Base-by-base conservation (phyloP, 148 eudicot species). In the Rhododendron henanense region DNA sequence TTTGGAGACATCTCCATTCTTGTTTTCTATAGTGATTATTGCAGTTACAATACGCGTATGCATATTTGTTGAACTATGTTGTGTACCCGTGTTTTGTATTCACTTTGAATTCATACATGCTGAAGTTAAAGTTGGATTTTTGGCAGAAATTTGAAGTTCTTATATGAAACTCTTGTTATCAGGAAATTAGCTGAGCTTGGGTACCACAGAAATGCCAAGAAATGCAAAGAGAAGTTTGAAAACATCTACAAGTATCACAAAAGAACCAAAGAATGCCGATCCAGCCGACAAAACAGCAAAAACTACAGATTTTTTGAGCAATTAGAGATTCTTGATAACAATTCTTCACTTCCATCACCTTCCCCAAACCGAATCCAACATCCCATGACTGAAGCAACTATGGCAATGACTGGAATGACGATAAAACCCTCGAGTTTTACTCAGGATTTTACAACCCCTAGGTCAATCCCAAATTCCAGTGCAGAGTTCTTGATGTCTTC, bases 141-240 rank as follows among this genome's bases (percentile, higher is more conserved):
- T 13, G 39, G 35, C 59, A 55, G 61, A 13, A 82, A 59, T 33
- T 50, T 23, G 48, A 59, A 53, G 50, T 81, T 65, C 53, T 81
- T 86, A 25, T 61, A 18, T 61, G 80, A 13, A 67, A 53, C 37
- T 83, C 61, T 90, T 88, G 73, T 86, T 78, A 51, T 89, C 90
- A 96, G 98, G 93, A 95, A 89, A 93, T 81, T 95, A 90, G 91
- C 84, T 47, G 98, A 90, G 86, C 94, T 91, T 86, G 99, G 99
- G 82, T 91, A 91, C 89, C 80, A 88, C 85, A 88, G 98, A 87
- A 94, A 89, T 88, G 95, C 93, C 85, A 93, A 93, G 88, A 96
- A 96, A 87, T 95, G 99, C 91, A 95, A 90, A 89, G 99, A 96
- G 92, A 96, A 96, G 88, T 95, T 96, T 47, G 98, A 96, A 89